Percentiles rank a stretch among this genome's conserved stretches.
Conservation (phyloP, 768 basidiomycete species). For the Rhizopogon salebrosus region DNA sequence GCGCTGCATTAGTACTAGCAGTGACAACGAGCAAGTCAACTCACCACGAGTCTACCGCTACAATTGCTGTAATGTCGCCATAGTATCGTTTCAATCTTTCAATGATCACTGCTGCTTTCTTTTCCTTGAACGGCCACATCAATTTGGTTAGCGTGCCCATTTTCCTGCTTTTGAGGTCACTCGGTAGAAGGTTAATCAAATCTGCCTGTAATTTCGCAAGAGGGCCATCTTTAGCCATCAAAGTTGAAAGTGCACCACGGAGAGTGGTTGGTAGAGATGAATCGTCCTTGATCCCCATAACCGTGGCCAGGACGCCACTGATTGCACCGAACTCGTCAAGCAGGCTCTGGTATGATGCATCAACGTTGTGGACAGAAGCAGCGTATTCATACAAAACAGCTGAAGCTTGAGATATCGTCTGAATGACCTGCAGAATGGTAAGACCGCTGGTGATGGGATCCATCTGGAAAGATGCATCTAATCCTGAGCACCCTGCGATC, state of each 20-base stretch:
- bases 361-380: background rate
- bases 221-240: background rate
- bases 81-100: background rate
- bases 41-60: background rate
- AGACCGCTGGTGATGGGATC: background rate
- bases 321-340: background rate
- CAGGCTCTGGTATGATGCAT: background rate
- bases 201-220: background rate
- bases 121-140: conserved; percentile 4
- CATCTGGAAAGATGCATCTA: background rate
- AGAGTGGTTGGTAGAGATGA: background rate
- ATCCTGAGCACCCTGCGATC: background rate
- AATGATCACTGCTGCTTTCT: background rate
- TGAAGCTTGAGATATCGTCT: background rate
- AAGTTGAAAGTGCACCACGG: background rate
- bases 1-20: background rate
- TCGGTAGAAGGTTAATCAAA: background rate
- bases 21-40: no score
- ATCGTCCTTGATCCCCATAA: background rate
- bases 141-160: background rate
- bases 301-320: background rate
- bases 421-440: background rate
- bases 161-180: background rate
- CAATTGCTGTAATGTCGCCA: background rate
- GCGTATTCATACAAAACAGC: background rate